A percentile compares a stretch with the other conserved stretches of the same genome.
These are phyloP conservation scores for Calocybe gambosa DNA, from an alignment of 1,284 basidiomycete genomes.

Conservation along the genomic window DNA sequence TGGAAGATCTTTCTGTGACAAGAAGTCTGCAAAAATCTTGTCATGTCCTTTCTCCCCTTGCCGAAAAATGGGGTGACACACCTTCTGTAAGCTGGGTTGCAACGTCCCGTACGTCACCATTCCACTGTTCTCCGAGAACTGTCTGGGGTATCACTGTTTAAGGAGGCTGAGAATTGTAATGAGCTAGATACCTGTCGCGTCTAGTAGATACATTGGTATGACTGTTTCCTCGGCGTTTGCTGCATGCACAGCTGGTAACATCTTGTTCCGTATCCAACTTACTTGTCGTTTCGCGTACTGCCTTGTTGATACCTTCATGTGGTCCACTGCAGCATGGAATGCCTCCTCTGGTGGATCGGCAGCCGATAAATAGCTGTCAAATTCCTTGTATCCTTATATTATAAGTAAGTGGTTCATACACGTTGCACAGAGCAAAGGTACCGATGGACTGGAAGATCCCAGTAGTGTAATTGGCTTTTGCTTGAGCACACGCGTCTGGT, in stretches of 20 bases:
- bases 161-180: not conserved
- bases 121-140: slow-evolving; percentile 61
- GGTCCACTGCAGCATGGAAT: slow-evolving; percentile 61
- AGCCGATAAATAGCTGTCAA: slow-evolving; percentile 56
- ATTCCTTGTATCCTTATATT: slow-evolving; percentile 87
- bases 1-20: slow-evolving; percentile 46
- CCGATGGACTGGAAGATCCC: slow-evolving; percentile 97
- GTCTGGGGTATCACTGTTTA: slow-evolving; percentile 2
- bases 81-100: slow-evolving; percentile 49
- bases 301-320: slow-evolving; percentile 83
- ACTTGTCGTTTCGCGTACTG: slow-evolving; percentile 92
- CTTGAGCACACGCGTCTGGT: not conserved
- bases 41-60: not conserved
- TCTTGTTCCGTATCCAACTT: slow-evolving; percentile 89
- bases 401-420: not conserved
- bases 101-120: slow-evolving; percentile 41
- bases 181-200: slow-evolving; percentile 64
- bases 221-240: slow-evolving; percentile 38
- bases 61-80: slow-evolving; percentile 20
- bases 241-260: slow-evolving; percentile 69
- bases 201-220: slow-evolving; percentile 56
- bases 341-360: slow-evolving; percentile 33
- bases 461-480: slow-evolving; percentile 53
- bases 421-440: slow-evolving; percentile 19
- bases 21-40: slow-evolving; percentile 46